Conservation (phyloP, 2,329 filamentous ascomycete species). For the Neurospora crassa region DNA sequence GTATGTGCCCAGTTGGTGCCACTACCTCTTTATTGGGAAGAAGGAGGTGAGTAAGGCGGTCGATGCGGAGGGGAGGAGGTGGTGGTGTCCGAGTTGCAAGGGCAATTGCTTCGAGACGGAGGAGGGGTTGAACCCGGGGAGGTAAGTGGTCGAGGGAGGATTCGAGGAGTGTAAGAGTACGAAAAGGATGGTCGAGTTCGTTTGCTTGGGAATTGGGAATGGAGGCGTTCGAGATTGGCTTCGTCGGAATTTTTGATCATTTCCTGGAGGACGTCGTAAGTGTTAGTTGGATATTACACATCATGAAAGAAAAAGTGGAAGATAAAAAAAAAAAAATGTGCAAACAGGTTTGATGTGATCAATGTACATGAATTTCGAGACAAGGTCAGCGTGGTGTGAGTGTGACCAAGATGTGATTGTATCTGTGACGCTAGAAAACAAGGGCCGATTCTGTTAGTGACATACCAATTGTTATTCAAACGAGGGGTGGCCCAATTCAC, state of each 20-base stretch:
- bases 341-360: neutral
- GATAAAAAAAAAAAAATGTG: neutral
- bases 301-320: neutral
- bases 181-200: neutral
- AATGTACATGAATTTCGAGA: neutral
- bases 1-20: constrained; percentile 7
- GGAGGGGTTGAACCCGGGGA: neutral
- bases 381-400: neutral
- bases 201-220: neutral
- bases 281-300: neutral
- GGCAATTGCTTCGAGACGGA: neutral
- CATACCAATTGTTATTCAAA: neutral
- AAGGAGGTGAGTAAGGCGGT: neutral
- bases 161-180: neutral
- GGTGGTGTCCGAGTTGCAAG: neutral
- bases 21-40: neutral
- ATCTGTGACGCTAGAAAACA: neutral
- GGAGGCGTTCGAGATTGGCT: neutral
- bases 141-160: neutral
- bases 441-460: neutral
- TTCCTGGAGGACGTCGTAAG: neutral
- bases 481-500: neutral
- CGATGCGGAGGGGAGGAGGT: neutral
- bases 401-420: neutral
- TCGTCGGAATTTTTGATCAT: neutral